Conservation (phyloP, 2,329 filamentous ascomycete genomes). For the Nigrospora sphaerica region DNA sequence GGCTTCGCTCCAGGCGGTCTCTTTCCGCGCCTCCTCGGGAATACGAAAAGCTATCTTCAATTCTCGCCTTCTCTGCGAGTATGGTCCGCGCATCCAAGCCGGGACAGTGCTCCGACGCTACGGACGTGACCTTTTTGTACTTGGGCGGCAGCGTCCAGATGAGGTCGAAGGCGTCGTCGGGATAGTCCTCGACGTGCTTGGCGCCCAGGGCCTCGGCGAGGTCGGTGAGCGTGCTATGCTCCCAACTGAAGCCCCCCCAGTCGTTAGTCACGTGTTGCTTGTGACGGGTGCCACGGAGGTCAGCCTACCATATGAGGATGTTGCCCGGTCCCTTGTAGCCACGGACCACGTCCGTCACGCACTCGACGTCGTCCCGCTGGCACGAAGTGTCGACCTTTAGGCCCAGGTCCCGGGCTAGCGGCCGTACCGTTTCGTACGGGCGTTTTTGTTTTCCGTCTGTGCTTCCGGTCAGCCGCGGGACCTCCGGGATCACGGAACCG, state of each 20-base stretch:
- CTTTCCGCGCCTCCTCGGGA: too few relatives aligned
- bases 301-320: constrained; percentile 46
- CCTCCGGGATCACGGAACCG: too few relatives aligned
- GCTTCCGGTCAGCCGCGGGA: neutral
- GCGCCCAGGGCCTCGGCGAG: constrained; percentile 46
- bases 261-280: neutral
- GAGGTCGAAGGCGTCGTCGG: constrained; percentile 40
- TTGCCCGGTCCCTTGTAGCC: constrained; percentile 43
- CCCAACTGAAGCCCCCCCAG: constrained; percentile 35
- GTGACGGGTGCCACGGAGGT: neutral
- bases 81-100: constrained; percentile 21
- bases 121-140: constrained; percentile 37
- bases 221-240: constrained; percentile 45
- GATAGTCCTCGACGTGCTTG: constrained; percentile 37
- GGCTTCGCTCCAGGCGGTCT: too few relatives aligned
- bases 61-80: too few relatives aligned
- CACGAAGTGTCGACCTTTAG: constrained; percentile 48
- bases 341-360: constrained; percentile 43
- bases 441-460: constrained; percentile 43
- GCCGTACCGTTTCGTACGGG: constrained; percentile 49
- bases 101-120: constrained; percentile 41
- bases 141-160: constrained; percentile 51
- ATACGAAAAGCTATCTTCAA: too few relatives aligned
- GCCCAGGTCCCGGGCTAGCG: constrained; percentile 47
- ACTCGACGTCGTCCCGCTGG: constrained; percentile 45